Evolutionary conservation across 192 early-diverging fungal genomes (phyloP).

Genomic region (Coemansia sp.): DNA sequence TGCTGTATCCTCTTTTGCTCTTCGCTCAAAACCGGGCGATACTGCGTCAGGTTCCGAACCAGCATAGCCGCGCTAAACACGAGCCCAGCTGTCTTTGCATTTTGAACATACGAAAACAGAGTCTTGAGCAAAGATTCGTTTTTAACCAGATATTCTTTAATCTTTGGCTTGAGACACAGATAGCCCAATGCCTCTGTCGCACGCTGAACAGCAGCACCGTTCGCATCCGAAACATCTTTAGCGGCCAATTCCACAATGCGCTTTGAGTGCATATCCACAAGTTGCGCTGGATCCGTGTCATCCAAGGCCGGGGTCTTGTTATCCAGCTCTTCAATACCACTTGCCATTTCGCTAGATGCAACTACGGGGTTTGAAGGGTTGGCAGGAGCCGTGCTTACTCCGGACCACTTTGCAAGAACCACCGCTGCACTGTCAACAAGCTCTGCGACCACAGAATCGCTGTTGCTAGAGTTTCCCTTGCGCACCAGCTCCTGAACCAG

Average conservation of each 20-base stretch:
- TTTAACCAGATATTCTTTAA: slow-evolving; percentile 69
- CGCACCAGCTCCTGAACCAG: slow-evolving; percentile 61
- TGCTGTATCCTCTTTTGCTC: slow-evolving; percentile 82
- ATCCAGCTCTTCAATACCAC: slow-evolving; percentile 7
- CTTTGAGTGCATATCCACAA: slow-evolving; percentile 39
- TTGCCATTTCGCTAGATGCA: slow-evolving; percentile 10
- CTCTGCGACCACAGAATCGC: slow-evolving; percentile 40
- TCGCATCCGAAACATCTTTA: slow-evolving; percentile 26
- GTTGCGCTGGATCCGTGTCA: slow-evolving; percentile 26
- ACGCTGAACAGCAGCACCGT: slow-evolving; percentile 41
- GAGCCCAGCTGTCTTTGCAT: slow-evolving; percentile 54
- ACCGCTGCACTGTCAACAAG: slow-evolving; percentile 60
- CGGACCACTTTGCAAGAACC: slow-evolving; percentile 64
- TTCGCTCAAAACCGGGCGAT: slow-evolving; percentile 65
- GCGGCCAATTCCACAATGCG: slow-evolving; percentile 23
- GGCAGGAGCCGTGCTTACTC: slow-evolving; percentile 25
- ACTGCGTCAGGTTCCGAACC: slow-evolving; percentile 72
- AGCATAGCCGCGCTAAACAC: slow-evolving; percentile 76
- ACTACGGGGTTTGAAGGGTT: background rate
- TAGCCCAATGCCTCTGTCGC: slow-evolving; percentile 85
- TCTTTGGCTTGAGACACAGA: slow-evolving; percentile 63
- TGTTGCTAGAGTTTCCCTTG: slow-evolving; percentile 32
- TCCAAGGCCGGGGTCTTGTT: background rate
- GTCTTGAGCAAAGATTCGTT: slow-evolving; percentile 60
- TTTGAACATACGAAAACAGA: slow-evolving; percentile 58